Evolutionary conservation across 495 filamentous ascomycete genomes (phyloP).

Genomic region (Talaromyces thailandensis): DNA sequence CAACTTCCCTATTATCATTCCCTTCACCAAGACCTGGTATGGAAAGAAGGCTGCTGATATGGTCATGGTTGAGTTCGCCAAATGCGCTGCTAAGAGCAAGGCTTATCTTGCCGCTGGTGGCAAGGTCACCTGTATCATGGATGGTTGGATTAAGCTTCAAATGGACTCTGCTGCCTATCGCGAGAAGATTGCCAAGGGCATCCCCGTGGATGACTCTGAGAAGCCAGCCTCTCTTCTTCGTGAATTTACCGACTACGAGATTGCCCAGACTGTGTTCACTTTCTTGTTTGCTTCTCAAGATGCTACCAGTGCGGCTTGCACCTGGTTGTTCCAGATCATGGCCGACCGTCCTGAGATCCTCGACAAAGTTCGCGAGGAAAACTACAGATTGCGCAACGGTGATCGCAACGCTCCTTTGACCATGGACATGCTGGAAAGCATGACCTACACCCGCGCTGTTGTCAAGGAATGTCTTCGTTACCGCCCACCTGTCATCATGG

Average conservation of each 20-base stretch:
- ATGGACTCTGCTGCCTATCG: conserved; percentile 70
- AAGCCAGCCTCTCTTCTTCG: conserved; percentile 78
- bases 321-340: conserved; percentile 92
- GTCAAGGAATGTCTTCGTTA: conserved; percentile 92
- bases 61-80: conserved; percentile 81
- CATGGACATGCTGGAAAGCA: conserved; percentile 77
- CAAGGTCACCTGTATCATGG: conserved; percentile 83
- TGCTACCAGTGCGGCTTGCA: conserved; percentile 84
- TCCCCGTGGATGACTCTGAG: conserved; percentile 54
- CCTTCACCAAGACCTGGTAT: conserved; percentile 94
- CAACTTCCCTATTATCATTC: conserved; percentile 97
- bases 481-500: conserved; percentile 96
- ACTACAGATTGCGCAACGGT: conserved; percentile 67
- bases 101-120: conserved; percentile 88
- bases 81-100: conserved; percentile 89
- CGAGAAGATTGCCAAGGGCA: conserved; percentile 61
- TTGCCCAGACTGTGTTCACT: conserved; percentile 90
- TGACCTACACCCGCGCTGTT: conserved; percentile 86
- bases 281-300: conserved; percentile 98
- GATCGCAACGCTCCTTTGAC: conserved; percentile 60
- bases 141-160: conserved; percentile 85
- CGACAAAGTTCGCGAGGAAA: conserved; percentile 88
- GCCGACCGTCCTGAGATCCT: conserved; percentile 89
- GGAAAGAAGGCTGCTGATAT: conserved; percentile 93
- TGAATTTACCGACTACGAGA: conserved; percentile 85